Percentiles rank a stretch among this genome's conserved stretches.
Conservation (phyloP, 2,329 filamentous ascomycete species). For the Xylariaceae sp. region DNA sequence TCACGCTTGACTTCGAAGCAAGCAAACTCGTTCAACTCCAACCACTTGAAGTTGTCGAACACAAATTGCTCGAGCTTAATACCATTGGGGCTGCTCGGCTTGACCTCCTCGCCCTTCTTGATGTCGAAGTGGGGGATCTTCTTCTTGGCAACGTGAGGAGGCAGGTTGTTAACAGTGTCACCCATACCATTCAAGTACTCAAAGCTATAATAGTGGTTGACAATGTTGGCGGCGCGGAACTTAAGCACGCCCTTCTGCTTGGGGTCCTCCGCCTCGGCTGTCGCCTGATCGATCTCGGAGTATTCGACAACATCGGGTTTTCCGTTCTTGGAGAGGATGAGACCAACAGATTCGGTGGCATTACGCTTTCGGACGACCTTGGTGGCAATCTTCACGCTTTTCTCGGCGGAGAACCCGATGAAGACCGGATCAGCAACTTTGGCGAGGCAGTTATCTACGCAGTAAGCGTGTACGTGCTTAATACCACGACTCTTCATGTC, state of each 20-base stretch:
- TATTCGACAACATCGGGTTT: slow-evolving; percentile 98
- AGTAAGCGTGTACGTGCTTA: slow-evolving; percentile 95
- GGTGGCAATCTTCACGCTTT: slow-evolving; percentile 90
- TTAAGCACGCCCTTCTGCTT: slow-evolving; percentile 79
- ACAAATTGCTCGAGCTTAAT: slow-evolving; percentile 99
- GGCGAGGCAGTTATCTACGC: slow-evolving; percentile 98
- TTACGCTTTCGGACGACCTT: slow-evolving; percentile 99
- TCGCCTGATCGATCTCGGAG: slow-evolving; percentile 87
- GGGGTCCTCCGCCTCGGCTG: slow-evolving; percentile 82
- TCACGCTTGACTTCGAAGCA: slow-evolving; percentile 94
- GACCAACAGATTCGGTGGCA: slow-evolving; percentile 89
- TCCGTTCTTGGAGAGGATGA: slow-evolving; percentile 93
- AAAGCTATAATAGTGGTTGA: slow-evolving; percentile 99
- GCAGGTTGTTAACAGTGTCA: slow-evolving; percentile 77
- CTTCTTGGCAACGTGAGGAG: slow-evolving; percentile 95
- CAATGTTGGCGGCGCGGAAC: slow-evolving; percentile 97
- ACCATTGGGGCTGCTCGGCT: slow-evolving; percentile 75
- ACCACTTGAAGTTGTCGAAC: slow-evolving; percentile 94
- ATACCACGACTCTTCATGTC: slow-evolving; percentile 89
- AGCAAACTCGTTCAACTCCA: slow-evolving; percentile 83
- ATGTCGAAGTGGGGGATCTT: slow-evolving; percentile 89
- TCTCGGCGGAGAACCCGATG: slow-evolving; percentile 84
- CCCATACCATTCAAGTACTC: slow-evolving; percentile 88
- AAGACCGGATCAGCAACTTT: slow-evolving; percentile 97
- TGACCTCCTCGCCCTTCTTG: slow-evolving; percentile 71